Evolutionary conservation across 805 yeast genomes (phyloP), one percentile per base, ranked within the genome.

Genomic region (Clavispora asparagi): DNA sequence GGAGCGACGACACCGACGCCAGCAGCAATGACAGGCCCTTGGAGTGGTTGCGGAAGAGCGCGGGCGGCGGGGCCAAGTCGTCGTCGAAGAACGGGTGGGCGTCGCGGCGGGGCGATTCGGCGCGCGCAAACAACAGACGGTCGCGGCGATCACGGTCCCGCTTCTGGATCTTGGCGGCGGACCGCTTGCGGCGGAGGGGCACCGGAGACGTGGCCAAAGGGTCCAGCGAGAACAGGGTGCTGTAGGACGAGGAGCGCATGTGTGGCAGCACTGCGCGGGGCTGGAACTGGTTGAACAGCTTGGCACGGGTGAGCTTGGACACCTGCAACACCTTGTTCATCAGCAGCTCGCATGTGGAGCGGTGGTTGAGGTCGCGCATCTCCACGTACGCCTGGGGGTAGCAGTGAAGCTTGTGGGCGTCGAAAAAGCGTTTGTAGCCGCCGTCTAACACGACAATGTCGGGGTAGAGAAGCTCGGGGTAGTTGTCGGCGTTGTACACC

Each of bases 391-490:
- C 81, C 54, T 80, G 86, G 2, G 96, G 96, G 50, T 62, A 71
- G 61, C 97, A 90, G 39, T 82, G 70, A 19, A 63, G 64, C 40
- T 79, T 73, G 60, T 73, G 81, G 28, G 64, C 63, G 41, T 82
- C 82, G 64, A 74, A 91, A 59, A 91, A 94, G 33, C 73, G 72
- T 61, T 84, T 83, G 71, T 94, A 94, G 11, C 99, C 99, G 27
- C 98, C 98, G 52, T 89, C 87, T 39, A 94, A 72, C 30, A 94
- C 81, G 32, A 88, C 82, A 38, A 94, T 81, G 66, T 94, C 96
- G 2, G 99, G 99, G 61, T 85, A 94, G 52, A 78, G 79, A 46
- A 94, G 71, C 49, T 77, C 70, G 0, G 99, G 99, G 65, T 94
- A 94, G 50, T 77, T 73, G 46, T 83, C 81, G 50, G 80, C 73